Base-by-base conservation (phyloP, 176 grass and related monocot genomes). In the Cymbopogon citratus region DNA sequence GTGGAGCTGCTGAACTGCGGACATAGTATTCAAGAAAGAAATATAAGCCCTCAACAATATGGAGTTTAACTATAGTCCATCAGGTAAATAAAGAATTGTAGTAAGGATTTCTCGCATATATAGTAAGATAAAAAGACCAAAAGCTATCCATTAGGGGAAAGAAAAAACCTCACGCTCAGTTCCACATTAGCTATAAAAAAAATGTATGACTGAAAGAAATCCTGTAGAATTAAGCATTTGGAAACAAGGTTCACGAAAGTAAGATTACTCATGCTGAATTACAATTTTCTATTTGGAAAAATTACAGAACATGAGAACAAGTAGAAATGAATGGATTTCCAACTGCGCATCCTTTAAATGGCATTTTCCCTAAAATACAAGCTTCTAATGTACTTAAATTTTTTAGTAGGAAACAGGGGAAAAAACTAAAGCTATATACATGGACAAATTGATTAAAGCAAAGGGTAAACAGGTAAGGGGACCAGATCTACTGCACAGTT, bases 1-100 rank as follows among this genome's bases (percentile, higher is more conserved):
- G 49, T 98, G 96, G 64, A 98, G 84, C 87, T 95, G 92, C 70
- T 98, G 96, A 91, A 95, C 96, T 98, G 92, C 8, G 5, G 54
- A 67, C 12, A 77, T 77, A 81, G 9, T 54, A 80, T 86, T 49
- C 23, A 7, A 76, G 56, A 31, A 79, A 49, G 7, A 66, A 41
- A 48, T 26, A 11, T 11, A 10, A 48, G 41, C 48, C 69, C 41
- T 49, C 25, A 0, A 19, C 43, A 21, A 82, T 63, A 63, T 26
- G 54, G 59, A 83, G 39, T 81, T 26, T 61, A 61, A 35, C 46
- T 23, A 67, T 26, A 66, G 18, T 15, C 27, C 63, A 76, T 33
- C 36, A 21, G 39, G 6, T 27, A 77, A 8, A 10, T 64, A 54
- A 2, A 1, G 3, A 72, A 85, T 1, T 45, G 16, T 71, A 24